Base-by-base conservation (phyloP, 805 yeast genomes). In the Saccharomycopsis sp. region DNA sequence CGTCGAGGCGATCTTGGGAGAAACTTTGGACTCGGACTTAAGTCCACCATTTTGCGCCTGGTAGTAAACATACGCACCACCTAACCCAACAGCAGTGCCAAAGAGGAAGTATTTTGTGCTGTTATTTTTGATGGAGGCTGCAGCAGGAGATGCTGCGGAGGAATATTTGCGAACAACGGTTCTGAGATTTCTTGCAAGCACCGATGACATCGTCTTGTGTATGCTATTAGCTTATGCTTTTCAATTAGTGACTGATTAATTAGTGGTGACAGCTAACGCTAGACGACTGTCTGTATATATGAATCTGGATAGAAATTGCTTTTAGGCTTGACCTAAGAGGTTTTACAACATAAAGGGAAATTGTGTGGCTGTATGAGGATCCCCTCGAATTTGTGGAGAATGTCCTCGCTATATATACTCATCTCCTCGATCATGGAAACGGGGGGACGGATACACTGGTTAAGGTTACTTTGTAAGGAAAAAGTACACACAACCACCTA, bases 41-140 rank as follows among this genome's bases (percentile, higher is more conserved):
- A 5, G 9, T 7, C 37, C 12, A 29, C 37, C 12, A 12, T 29
- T 29, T 29, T 29, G 5, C 37, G 37, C 5, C 37, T 29, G 37
- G 37, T 29, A 29, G 48, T 44, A 44, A 16, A 44, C 21, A 18
- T 16, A 16, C 7, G 21, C 21, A 44, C 48, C 48, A 44, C 48
- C 48, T 44, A 44, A 44, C 8, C 48, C 48, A 44, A 20, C 21
- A 18, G 48, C 48, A 44, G 48, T 44, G 16, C 48, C 48, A 44
- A 44, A 18, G 21, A 44, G 48, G 12, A 44, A 44, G 21, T 44
- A 44, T 12, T 44, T 44, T 7, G 21, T n/a, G 21, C 21, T 44
- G 12, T 12, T 44, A 20, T 12, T 44, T 12, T 44, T 44, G 12
- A n/a, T n/a, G n/a, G n/a, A n/a, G 44, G 12, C n/a, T n/a, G 18